These are phyloP conservation scores for Aspergillus oerlinghausenensis DNA, from an alignment of 2,329 filamentous ascomycete genomes.

Conservation along the genomic window DNA sequence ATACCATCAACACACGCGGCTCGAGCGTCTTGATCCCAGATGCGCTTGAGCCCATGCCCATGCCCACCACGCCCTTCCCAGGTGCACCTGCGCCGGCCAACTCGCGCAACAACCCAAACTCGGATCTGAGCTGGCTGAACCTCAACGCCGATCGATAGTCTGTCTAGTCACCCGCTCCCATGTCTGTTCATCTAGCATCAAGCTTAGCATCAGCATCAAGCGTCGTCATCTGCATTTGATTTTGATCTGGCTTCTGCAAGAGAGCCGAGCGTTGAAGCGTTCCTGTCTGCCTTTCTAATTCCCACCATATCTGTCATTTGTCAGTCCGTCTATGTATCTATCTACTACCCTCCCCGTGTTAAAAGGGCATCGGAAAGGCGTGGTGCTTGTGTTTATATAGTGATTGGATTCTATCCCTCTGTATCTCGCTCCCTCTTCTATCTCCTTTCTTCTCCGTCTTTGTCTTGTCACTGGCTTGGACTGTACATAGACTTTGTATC, in stretches of 20 bases:
- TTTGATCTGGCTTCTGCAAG: slow-evolving; percentile 2
- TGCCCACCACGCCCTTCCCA: slow-evolving; percentile 3
- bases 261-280: slow-evolving; percentile 11
- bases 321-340: background rate
- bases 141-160: slow-evolving; percentile 27
- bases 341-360: background rate
- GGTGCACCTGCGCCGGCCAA: slow-evolving; percentile 1
- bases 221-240: slow-evolving; percentile 3
- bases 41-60: slow-evolving; percentile 16
- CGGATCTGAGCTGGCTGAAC: slow-evolving; percentile 44
- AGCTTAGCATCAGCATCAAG: background rate
- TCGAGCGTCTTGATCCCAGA: slow-evolving; percentile 34
- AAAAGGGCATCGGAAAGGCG: background rate
- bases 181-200: background rate
- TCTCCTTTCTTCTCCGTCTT: background rate
- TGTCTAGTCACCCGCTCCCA: background rate
- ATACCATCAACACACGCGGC: slow-evolving; percentile 19
- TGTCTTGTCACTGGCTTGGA: background rate
- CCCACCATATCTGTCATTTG: background rate
- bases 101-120: slow-evolving; percentile 25
- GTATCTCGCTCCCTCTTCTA: background rate
- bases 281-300: background rate
- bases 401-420: background rate
- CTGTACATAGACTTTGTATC: slow-evolving; percentile 3
- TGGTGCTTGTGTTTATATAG: background rate